phyloP scores from a whole-genome alignment of 257 asterid species.

The Cynanchum wilfordii region DNA sequence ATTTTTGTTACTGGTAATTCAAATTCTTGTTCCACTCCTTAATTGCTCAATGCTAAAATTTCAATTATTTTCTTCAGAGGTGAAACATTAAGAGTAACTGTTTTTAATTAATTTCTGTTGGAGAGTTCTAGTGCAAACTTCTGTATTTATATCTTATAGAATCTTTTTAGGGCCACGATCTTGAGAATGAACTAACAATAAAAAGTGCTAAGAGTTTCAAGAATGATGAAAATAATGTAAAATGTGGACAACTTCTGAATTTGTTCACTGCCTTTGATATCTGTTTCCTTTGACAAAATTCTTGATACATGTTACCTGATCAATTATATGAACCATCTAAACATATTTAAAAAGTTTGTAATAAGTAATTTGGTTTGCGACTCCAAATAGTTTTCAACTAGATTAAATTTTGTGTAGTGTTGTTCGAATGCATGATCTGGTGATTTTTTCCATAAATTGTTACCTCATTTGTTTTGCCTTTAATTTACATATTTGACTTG shows the following conservation, averaged over 20 bases:
- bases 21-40: constrained; percentile 7
- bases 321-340: background rate
- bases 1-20: constrained; percentile 73
- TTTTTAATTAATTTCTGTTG: background rate
- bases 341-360: background rate
- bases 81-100: background rate
- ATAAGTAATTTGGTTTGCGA: background rate
- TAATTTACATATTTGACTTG: background rate
- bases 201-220: background rate
- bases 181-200: background rate
- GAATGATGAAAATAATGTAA: background rate
- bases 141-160: background rate
- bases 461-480: background rate
- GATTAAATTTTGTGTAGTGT: background rate
- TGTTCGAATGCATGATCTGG: background rate
- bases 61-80: background rate
- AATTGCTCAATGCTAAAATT: background rate
- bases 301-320: background rate
- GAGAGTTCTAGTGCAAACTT: constrained; percentile 1
- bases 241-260: background rate
- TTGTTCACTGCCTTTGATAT: too few relatives aligned
- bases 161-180: background rate
- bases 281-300: background rate
- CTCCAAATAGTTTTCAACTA: background rate
- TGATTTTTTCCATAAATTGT: background rate